These are phyloP conservation scores for Trifolium subterraneum DNA, from an alignment of 306 rosid genomes.

Conservation along the genomic window DNA sequence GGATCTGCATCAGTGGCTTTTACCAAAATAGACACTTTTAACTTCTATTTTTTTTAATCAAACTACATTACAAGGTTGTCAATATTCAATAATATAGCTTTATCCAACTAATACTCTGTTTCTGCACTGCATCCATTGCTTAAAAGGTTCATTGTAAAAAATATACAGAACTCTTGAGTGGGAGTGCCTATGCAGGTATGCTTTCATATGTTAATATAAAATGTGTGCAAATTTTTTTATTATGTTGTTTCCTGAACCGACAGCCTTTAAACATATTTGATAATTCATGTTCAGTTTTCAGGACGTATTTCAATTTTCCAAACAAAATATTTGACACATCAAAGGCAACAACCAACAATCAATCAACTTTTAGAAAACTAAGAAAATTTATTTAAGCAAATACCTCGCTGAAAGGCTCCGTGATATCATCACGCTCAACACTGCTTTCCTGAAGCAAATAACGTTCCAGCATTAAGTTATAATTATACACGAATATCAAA, in stretches of 20 bases:
- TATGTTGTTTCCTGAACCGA: background rate
- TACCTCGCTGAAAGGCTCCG: slow-evolving; percentile 99
- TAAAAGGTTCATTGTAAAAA: slow-evolving; percentile 26
- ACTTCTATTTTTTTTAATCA: too few relatives aligned
- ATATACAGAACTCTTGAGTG: background rate
- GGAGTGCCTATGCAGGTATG: slow-evolving; percentile 12
- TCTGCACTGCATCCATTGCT: slow-evolving; percentile 6
- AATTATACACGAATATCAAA: slow-evolving; percentile 25
- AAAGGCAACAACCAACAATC: slow-evolving; percentile 18
- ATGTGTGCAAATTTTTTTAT: background rate
- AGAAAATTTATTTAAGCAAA: slow-evolving; percentile 28
- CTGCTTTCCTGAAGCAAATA: slow-evolving; percentile 82
- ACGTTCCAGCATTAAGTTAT: slow-evolving; percentile 38
- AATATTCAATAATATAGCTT: background rate
- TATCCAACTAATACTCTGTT: slow-evolving; percentile 8
- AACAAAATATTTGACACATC: background rate
- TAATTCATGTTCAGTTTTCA: slow-evolving; percentile 14
- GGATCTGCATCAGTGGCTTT: slow-evolving; percentile 26
- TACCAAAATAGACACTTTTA: slow-evolving; percentile 10
- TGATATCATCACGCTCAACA: slow-evolving; percentile 85
- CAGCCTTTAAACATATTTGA: background rate
- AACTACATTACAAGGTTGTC: slow-evolving; percentile 20
- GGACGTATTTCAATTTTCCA: slow-evolving; percentile 26
- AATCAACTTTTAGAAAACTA: background rate
- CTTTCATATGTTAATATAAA: slow-evolving; percentile 1